Evolutionary conservation across 2,329 filamentous ascomycete species (phyloP).

Genomic region (Sporothrix pallida): DNA sequence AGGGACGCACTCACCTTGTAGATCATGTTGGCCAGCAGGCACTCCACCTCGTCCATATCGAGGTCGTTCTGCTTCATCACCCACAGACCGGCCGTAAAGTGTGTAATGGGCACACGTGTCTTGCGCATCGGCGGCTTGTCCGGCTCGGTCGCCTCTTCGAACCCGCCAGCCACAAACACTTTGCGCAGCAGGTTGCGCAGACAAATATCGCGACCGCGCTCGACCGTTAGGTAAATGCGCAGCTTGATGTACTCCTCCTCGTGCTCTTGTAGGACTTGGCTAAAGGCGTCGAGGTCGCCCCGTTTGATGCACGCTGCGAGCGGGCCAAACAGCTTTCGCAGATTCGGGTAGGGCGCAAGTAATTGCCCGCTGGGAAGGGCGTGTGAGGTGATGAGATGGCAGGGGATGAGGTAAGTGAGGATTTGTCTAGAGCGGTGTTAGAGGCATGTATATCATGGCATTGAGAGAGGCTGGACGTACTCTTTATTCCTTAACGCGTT

Average conservation of each 20-base stretch:
- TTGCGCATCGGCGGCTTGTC: slow-evolving; percentile 66
- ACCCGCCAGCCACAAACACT: slow-evolving; percentile 85
- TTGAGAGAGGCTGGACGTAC: slow-evolving; percentile 50
- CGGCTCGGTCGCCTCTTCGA: slow-evolving; percentile 75
- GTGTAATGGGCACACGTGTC: slow-evolving; percentile 79
- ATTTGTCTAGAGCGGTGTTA: slow-evolving; percentile 67
- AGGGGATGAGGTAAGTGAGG: slow-evolving; percentile 92
- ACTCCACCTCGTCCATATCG: slow-evolving; percentile 94
- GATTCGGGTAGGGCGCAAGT: slow-evolving; percentile 73
- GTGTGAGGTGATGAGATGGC: slow-evolving; percentile 85
- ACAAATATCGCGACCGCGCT: slow-evolving; percentile 88
- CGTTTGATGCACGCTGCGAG: slow-evolving; percentile 78
- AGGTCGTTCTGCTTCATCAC: slow-evolving; percentile 71
- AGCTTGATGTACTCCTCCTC: slow-evolving; percentile 94
- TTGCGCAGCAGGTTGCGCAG: slow-evolving; percentile 90
- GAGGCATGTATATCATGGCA: neutral
- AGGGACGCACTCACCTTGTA: slow-evolving; percentile 76
- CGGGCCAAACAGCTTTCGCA: slow-evolving; percentile 79
- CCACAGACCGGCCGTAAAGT: slow-evolving; percentile 84
- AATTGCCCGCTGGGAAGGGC: slow-evolving; percentile 76
- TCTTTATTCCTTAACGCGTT: slow-evolving; percentile 77
- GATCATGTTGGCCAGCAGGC: slow-evolving; percentile 92
- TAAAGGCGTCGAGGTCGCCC: slow-evolving; percentile 84
- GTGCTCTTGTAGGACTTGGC: slow-evolving; percentile 76
- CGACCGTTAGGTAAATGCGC: slow-evolving; percentile 92